Evolutionary conservation across 768 basidiomycete species (phyloP), one percentile per base, ranked within the genome.

Genomic region (Chalciporus pseudorubinellus): DNA sequence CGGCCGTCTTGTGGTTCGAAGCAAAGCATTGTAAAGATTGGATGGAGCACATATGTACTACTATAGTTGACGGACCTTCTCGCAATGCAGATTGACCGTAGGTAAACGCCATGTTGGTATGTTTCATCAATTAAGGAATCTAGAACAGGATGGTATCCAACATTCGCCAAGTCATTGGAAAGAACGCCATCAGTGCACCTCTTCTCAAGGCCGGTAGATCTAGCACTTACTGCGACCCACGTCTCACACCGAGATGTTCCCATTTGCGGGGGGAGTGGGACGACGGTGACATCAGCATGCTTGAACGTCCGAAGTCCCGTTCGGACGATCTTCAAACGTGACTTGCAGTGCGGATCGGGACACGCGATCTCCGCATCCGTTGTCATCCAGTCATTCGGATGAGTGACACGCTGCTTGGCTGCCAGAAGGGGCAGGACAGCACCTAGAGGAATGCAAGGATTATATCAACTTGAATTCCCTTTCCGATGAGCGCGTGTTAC

Each of bases 361-460:
- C 84, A 87, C 0, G 83, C 84, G 24, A 87, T 66, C 57, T 83
- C 79, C 0, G 74, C 76, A 52, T 87, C 85, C 1, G 82, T 82
- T 6, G 81, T 70, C 78, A 87, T 85, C 83, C 85, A 85, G 61
- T 86, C 84, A 53, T 80, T 76, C 1, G 69, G 58, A 46, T 83
- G 67, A 3, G 77, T 78, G 13, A 66, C 66, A 5, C 84, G 76
- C 52, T 87, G 84, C 60, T 85, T 87, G 16, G 84, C 84, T 9
- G 84, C 81, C 8, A 87, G 70, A n/a, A 87, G 70, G 3, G 84
- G 84, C 8, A 87, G 73, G 16, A 87, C 73, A 8, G 83, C 74
- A 21, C 74, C 85, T 86, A 11, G n/a, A 20, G n/a, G 34, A 36
- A 36, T n/a, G n/a, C 6, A 16, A 5, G n/a, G 34, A n/a, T 8